These are phyloP conservation scores for Amniculicola lignicola DNA, from an alignment of 495 filamentous ascomycete genomes.

Conservation along the genomic window DNA sequence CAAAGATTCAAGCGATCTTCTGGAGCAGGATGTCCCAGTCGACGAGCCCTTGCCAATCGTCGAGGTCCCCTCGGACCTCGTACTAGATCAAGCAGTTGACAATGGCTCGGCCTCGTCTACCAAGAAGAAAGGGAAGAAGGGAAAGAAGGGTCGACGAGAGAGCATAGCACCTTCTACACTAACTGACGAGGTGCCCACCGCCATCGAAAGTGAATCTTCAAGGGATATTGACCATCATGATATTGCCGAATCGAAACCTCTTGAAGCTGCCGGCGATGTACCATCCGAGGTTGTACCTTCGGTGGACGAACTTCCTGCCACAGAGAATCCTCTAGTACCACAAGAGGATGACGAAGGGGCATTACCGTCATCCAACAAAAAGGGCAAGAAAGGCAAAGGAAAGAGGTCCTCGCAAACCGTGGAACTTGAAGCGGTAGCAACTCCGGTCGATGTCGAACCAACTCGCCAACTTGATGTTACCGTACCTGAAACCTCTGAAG, in stretches of 20 bases:
- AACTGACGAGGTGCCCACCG: neutral
- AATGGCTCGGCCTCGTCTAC: neutral
- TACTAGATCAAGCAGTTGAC: too few species aligned
- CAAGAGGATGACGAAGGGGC: conserved; percentile 18
- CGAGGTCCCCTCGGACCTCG: too few species aligned
- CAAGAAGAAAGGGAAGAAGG: conserved; percentile 23
- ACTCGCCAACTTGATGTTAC: neutral
- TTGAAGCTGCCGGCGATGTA: neutral
- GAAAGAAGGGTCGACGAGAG: conserved; percentile 10
- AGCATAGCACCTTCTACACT: conserved; percentile 7
- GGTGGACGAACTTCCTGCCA: neutral
- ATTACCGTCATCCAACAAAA: conserved; percentile 5
- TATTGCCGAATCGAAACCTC: neutral
- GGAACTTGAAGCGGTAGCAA: neutral
- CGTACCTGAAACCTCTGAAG: neutral
- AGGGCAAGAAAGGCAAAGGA: conserved; percentile 17
- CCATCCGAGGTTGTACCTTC: neutral
- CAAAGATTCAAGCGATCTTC: too few species aligned
- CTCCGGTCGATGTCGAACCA: neutral
- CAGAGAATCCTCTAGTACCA: too few species aligned
- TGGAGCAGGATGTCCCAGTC: too few species aligned
- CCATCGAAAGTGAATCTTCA: neutral
- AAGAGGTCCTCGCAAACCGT: conserved; percentile 4
- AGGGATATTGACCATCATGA: neutral
- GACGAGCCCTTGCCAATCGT: too few species aligned